Base-by-base conservation (phyloP, 1,284 basidiomycete genomes). In the Ustilago hordei region DNA sequence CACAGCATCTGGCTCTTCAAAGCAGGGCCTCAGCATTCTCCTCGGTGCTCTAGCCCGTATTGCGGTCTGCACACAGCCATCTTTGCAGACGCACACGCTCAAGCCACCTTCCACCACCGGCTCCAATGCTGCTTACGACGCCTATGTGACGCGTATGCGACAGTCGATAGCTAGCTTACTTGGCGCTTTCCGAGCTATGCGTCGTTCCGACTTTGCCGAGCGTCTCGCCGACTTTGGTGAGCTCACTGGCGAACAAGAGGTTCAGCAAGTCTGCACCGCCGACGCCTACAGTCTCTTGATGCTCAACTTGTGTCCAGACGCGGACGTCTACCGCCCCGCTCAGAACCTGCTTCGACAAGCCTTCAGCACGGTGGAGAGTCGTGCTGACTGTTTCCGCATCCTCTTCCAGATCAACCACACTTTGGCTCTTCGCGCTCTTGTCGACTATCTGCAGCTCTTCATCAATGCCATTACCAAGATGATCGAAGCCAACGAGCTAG, bases 361-460 rank as follows among this genome's bases (percentile, higher is more conserved):
- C 11, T 84, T 81, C 56, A 69, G 62, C 56, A 73, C 81, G 28
- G 75, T 73, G 23, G 75, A 76, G 47, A 66, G 67, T 32, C 68
- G 82, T 43, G 79, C 64, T 23, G 82, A 84, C 57, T 83, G 81
- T 53, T 82, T 84, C 52, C 66, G 78, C 32, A 70, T 71, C 43
- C 73, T 84, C 32, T 68, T 84, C 23, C 69, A 75, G 64, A 69
- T 74, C 62, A 77, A 71, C 39, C 64, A 79, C 12, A 41, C 53
- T 13, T 53, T 55, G 19, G 67, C 80, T 3, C 56, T 84, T 13
- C 56, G 68, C 8, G 82, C 75, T 8, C 57, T 82, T 13, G 47
- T 62, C 32, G 62, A 75, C 48, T 83, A 71, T 19, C 67, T 84
- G 8, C 56, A 75, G 43, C 52, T 56, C 12, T 84, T 84, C 56